Conservation (phyloP, 768 basidiomycete genomes). For the Vishniacozyma victoriae region DNA sequence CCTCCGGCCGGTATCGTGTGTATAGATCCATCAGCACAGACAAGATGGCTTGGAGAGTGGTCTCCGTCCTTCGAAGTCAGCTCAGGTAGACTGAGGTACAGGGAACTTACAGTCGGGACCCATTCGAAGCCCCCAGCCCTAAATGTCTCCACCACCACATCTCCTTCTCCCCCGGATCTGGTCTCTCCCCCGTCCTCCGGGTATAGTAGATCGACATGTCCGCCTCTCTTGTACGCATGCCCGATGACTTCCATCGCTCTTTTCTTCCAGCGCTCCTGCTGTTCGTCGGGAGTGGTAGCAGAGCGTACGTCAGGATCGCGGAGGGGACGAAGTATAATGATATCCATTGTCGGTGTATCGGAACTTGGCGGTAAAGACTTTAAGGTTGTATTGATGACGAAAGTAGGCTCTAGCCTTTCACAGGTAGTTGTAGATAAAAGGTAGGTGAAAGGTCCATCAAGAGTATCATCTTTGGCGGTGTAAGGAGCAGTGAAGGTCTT, state of each 20-base stretch:
- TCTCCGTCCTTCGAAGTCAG: constrained; percentile 52
- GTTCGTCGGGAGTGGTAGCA: constrained; percentile 33
- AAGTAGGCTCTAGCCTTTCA: constrained; percentile 75
- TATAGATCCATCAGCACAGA: constrained; percentile 77
- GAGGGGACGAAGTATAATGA: constrained; percentile 69
- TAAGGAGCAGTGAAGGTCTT: constrained; percentile 47
- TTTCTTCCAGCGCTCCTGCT: constrained; percentile 3
- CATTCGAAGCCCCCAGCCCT: constrained; percentile 79
- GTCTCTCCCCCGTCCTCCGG: constrained; percentile 46
- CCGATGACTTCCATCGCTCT: constrained; percentile 56
- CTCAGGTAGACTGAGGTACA: not conserved
- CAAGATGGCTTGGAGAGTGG: constrained; percentile 61
- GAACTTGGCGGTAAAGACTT: constrained; percentile 50
- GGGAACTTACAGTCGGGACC: constrained; percentile 60
- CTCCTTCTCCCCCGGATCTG: constrained; percentile 50
- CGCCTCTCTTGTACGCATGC: constrained; percentile 72
- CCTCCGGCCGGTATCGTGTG: constrained; percentile 60
- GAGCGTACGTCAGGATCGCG: constrained; percentile 18
- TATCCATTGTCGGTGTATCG: constrained; percentile 56
- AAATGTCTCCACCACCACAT: constrained; percentile 65
- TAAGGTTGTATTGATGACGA: constrained; percentile 67
- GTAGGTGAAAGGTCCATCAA: constrained; percentile 78
- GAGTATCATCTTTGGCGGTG: constrained; percentile 17
- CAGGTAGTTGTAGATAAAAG: constrained; percentile 76
- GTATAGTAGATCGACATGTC: constrained; percentile 63